Evolutionary conservation across 169 alveolate genomes (phyloP).

Genomic region (Plasmodium knowlesi): DNA sequence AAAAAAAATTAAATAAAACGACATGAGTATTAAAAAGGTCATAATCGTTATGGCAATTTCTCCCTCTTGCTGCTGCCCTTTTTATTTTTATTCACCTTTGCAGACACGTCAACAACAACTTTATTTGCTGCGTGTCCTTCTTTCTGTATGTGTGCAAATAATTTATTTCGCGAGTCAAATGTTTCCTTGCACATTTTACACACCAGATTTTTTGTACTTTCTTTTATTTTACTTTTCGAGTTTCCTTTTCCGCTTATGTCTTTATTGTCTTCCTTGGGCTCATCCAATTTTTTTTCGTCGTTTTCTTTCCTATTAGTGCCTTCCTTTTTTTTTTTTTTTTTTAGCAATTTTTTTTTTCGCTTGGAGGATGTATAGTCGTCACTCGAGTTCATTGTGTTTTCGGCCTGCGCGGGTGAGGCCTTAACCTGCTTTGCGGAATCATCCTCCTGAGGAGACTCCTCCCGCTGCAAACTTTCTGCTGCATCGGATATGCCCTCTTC

Average conservation of each 20-base stretch:
- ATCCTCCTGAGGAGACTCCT: not conserved
- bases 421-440: not conserved
- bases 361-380: slow-evolving; percentile 11
- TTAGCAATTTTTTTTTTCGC: slow-evolving; percentile 28
- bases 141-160: slow-evolving; percentile 76
- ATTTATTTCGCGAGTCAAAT: slow-evolving; percentile 77
- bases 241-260: not conserved
- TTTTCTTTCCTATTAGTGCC: not conserved
- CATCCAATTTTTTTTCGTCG: not conserved
- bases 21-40: not conserved
- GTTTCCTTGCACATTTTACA: slow-evolving; percentile 37
- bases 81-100: slow-evolving; percentile 5
- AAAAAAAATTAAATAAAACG: not conserved
- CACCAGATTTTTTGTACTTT: slow-evolving; percentile 5
- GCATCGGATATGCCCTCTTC: not conserved
- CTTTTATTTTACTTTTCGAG: slow-evolving; percentile 20
- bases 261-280: slow-evolving; percentile 2
- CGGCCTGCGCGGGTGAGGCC: not conserved
- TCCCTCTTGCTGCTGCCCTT: not conserved
- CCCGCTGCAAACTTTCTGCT: not conserved
- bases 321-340: slow-evolving; percentile 29
- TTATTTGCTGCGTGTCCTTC: slow-evolving; percentile 77
- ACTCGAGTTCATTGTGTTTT: not conserved
- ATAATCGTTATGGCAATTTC: not conserved
- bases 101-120: not conserved